Conservation (phyloP, 257 asterid species). For the Solanum pimpinellifolium region DNA sequence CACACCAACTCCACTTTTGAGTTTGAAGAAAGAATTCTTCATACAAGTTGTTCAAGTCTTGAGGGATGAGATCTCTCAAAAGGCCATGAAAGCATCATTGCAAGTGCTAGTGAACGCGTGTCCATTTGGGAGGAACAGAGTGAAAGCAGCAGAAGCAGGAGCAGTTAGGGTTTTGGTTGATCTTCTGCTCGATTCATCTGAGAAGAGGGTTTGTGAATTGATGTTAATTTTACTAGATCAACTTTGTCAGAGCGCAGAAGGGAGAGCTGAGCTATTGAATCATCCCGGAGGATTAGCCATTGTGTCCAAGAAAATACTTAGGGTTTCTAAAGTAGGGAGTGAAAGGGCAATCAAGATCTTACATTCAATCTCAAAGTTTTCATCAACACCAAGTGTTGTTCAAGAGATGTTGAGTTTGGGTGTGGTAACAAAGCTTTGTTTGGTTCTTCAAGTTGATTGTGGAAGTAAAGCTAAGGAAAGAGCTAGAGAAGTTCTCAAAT, state of each 20-base stretch:
- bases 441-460: slow-evolving; percentile 54
- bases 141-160: slow-evolving; percentile 58
- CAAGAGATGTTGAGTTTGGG: slow-evolving; percentile 12
- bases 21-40: slow-evolving; percentile 21
- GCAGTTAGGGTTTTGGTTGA: slow-evolving; percentile 23
- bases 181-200: slow-evolving; percentile 28
- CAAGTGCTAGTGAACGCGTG: slow-evolving; percentile 24
- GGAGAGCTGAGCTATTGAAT: slow-evolving; percentile 54
- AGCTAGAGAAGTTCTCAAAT: slow-evolving; percentile 50
- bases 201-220: slow-evolving; percentile 43
- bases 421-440: slow-evolving; percentile 51
- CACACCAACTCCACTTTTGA: slow-evolving; percentile 18
- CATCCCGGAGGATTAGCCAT: slow-evolving; percentile 74
- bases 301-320: slow-evolving; percentile 66
- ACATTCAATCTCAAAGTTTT: no score
- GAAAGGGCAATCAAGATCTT: slow-evolving; percentile 21
- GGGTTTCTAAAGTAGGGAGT: slow-evolving; percentile 59
- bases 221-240: slow-evolving; percentile 31
- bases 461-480: slow-evolving; percentile 55
- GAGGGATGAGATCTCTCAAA: slow-evolving; percentile 14
- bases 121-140: slow-evolving; percentile 47
- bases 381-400: no score
- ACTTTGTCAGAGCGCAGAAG: slow-evolving; percentile 79
- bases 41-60: slow-evolving; percentile 16
- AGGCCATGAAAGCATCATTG: slow-evolving; percentile 37